phyloP scores from a whole-genome alignment of 1,284 basidiomycete species.

The Anthracocystis panici-leucophaei region DNA sequence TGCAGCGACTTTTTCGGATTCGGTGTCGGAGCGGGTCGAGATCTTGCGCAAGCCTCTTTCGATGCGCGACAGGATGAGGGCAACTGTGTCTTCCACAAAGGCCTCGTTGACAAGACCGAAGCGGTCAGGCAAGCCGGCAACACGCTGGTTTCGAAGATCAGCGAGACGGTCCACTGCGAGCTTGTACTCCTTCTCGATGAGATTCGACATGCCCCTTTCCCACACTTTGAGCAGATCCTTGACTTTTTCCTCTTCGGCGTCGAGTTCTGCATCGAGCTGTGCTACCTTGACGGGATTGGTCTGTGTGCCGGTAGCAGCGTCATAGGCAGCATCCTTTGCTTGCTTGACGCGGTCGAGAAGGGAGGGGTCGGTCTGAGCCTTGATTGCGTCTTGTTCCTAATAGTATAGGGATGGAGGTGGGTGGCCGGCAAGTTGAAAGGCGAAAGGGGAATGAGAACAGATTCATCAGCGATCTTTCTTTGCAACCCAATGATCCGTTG shows the following conservation, averaged over 20 bases:
- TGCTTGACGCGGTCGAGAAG: slow-evolving; percentile 56
- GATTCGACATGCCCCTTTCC: slow-evolving; percentile 53
- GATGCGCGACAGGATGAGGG: slow-evolving; percentile 49
- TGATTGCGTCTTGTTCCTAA: slow-evolving; percentile 47
- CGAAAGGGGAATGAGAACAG: background rate
- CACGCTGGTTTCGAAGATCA: slow-evolving; percentile 48
- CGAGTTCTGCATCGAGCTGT: slow-evolving; percentile 59
- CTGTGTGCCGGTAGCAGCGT: slow-evolving; percentile 29
- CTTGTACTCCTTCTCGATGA: slow-evolving; percentile 59
- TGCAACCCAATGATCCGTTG: background rate
- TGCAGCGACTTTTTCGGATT: slow-evolving; percentile 23
- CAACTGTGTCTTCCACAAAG: slow-evolving; percentile 61
- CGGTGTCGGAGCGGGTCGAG: slow-evolving; percentile 12
- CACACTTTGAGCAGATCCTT: slow-evolving; percentile 60
- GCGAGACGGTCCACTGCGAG: slow-evolving; percentile 53
- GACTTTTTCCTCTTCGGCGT: slow-evolving; percentile 53
- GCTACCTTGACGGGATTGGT: slow-evolving; percentile 52
- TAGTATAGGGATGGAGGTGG: slow-evolving; percentile 11
- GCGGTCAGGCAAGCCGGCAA: slow-evolving; percentile 58
- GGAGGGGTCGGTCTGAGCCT: slow-evolving; percentile 51
- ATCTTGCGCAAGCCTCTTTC: slow-evolving; percentile 56
- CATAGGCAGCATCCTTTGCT: slow-evolving; percentile 45
- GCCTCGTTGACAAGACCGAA: slow-evolving; percentile 58
- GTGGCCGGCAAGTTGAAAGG: background rate
- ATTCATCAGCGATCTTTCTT: slow-evolving; percentile 11